Percentiles rank a stretch among this genome's conserved stretches.
Conservation (phyloP, 352 stramenopile species). For the Globisporangium nodosum region DNA sequence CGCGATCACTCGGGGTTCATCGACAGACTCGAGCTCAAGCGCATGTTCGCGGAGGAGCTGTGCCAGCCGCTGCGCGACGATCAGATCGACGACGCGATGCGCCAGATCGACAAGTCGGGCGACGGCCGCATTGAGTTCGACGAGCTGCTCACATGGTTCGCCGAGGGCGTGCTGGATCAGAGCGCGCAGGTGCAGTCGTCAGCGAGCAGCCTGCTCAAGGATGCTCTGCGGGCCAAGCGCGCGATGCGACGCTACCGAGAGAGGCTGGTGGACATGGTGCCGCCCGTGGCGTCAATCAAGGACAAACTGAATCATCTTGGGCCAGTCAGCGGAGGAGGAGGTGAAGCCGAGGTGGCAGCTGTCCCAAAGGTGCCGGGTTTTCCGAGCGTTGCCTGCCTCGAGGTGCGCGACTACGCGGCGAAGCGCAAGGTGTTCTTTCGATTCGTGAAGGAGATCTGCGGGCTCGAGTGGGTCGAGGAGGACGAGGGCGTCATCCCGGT, state of each 20-base stretch:
- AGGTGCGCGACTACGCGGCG: slow-evolving; percentile 23
- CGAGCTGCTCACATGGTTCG: slow-evolving; percentile 37
- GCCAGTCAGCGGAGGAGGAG: not conserved
- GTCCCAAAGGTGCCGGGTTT: slow-evolving; percentile 28
- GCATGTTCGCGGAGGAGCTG: slow-evolving; percentile 43
- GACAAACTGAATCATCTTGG: not conserved
- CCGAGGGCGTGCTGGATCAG: slow-evolving; percentile 24
- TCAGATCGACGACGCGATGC: slow-evolving; percentile 29
- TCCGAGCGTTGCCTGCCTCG: slow-evolving; percentile 21
- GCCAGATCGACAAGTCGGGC: slow-evolving; percentile 33
- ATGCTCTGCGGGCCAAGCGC: slow-evolving; percentile 31
- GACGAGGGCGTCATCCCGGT: slow-evolving; percentile 36
- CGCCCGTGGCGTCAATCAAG: slow-evolving; percentile 11
- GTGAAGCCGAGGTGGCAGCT: not conserved
- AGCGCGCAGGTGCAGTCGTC: not conserved
- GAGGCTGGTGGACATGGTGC: slow-evolving; percentile 25
- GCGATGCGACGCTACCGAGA: slow-evolving; percentile 41
- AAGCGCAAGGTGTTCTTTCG: slow-evolving; percentile 46
- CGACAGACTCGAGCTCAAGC: slow-evolving; percentile 26
- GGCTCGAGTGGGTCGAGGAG: slow-evolving; percentile 43
- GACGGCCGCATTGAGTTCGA: slow-evolving; percentile 40
- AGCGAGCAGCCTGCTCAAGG: slow-evolving; percentile 25
- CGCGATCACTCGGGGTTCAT: slow-evolving; percentile 32
- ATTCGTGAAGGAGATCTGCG: slow-evolving; percentile 39
- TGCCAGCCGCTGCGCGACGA: slow-evolving; percentile 30